Evolutionary conservation across 163 green algal genomes (phyloP).

Genomic region (Scenedesmus sp.): DNA sequence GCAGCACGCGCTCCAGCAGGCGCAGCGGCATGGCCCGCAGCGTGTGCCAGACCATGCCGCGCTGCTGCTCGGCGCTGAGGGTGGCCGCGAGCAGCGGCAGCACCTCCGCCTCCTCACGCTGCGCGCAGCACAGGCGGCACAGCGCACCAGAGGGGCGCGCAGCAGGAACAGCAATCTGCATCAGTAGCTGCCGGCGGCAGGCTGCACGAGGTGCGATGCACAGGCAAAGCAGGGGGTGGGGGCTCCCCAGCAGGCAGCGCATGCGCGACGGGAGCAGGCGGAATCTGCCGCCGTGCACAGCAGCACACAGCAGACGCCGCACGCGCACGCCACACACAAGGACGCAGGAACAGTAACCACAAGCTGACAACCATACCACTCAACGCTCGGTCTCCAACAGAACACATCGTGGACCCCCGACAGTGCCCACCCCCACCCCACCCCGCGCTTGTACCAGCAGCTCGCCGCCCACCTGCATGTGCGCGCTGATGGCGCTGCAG

Average conservation of each 20-base stretch:
- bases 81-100: slow-evolving; percentile 86
- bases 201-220: neutral
- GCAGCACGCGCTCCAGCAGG: slow-evolving; percentile 95
- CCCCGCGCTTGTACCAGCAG: too few species aligned
- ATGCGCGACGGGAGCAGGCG: too few species aligned
- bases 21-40: slow-evolving; percentile 95
- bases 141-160: too few species aligned
- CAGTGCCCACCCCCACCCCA: too few species aligned
- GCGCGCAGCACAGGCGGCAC: neutral
- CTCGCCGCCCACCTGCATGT: slow-evolving; percentile 76
- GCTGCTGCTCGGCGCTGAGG: slow-evolving; percentile 86
- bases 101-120: slow-evolving; percentile 87
- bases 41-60: slow-evolving; percentile 90
- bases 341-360: too few species aligned
- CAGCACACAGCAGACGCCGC: too few species aligned
- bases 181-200: neutral
- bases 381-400: too few species aligned
- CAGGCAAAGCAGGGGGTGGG: too few species aligned
- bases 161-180: neutral
- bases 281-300: too few species aligned
- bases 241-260: neutral
- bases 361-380: too few species aligned
- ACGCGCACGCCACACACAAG: too few species aligned
- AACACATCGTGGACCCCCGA: too few species aligned
- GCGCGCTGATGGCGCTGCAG: slow-evolving; percentile 65